Conservation (phyloP, 305 asterid genomes). For the Solanum chacoense region DNA sequence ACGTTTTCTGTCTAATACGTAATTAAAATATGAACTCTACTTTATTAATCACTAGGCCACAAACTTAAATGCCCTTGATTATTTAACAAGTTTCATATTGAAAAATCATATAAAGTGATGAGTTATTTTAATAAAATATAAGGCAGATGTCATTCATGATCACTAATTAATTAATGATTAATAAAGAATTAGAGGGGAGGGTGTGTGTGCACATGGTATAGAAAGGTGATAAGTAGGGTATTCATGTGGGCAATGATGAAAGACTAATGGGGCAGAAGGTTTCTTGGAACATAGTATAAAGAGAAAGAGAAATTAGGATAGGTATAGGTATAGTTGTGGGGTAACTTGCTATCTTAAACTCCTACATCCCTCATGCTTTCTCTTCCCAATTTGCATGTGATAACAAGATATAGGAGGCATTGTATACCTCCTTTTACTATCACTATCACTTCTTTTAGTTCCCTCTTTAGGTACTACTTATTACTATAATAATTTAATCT, state of each 20-base stretch:
- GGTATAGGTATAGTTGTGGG: neutral
- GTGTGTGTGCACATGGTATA: neutral
- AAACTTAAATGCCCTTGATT: neutral
- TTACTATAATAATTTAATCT: neutral
- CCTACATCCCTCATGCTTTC: slow-evolving; percentile 1
- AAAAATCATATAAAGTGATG: neutral
- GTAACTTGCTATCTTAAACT: neutral
- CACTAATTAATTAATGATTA: neutral
- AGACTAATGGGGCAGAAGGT: neutral
- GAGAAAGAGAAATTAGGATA: neutral
- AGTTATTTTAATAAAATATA: neutral
- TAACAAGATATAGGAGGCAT: neutral
- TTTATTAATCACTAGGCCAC: neutral
- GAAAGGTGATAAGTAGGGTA: slow-evolving; percentile 1
- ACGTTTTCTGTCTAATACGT: neutral
- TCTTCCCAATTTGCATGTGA: neutral
- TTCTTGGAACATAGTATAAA: slow-evolving; percentile 5
- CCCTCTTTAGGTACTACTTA: neutral
- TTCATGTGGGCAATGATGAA: slow-evolving; percentile 1
- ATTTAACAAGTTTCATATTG: neutral
- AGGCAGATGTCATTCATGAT: neutral
- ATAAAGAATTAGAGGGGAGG: neutral
- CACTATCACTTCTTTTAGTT: neutral
- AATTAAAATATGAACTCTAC: neutral
- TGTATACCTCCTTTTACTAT: neutral